phyloP scores from a whole-genome alignment of 2,329 filamentous ascomycete species.

The Sporothrix mexicana region DNA sequence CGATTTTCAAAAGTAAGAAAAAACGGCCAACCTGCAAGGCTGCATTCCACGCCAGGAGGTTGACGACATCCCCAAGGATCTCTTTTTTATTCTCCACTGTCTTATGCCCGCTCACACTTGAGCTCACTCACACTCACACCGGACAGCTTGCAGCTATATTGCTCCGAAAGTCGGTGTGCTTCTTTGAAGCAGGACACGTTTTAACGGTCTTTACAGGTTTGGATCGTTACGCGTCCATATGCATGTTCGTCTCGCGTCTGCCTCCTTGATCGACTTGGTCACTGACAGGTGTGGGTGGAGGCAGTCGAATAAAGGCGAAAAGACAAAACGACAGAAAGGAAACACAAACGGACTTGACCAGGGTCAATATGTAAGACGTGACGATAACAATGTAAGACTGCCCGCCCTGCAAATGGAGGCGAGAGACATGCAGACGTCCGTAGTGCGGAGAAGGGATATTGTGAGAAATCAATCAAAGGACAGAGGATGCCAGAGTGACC shows the following conservation, averaged over 20 bases:
- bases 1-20: not conserved
- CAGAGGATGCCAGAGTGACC: no score
- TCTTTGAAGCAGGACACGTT: not conserved
- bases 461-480: not conserved
- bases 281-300: not conserved
- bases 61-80: not conserved
- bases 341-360: no score
- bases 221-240: no score
- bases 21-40: not conserved
- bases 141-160: not conserved
- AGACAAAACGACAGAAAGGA: no score
- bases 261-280: not conserved
- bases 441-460: not conserved
- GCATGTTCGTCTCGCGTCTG: not conserved
- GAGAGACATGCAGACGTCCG: not conserved
- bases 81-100: not conserved
- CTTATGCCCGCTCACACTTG: not conserved
- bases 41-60: not conserved
- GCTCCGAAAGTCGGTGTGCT: conserved; percentile 12
- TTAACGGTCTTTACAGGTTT: not conserved
- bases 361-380: not conserved
- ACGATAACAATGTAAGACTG: no score
- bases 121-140: not conserved
- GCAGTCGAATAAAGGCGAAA: no score
- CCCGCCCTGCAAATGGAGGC: no score